Evolutionary conservation across 1,139 yeast species (phyloP).

Genomic region (Blastobotrys capitulatus): DNA sequence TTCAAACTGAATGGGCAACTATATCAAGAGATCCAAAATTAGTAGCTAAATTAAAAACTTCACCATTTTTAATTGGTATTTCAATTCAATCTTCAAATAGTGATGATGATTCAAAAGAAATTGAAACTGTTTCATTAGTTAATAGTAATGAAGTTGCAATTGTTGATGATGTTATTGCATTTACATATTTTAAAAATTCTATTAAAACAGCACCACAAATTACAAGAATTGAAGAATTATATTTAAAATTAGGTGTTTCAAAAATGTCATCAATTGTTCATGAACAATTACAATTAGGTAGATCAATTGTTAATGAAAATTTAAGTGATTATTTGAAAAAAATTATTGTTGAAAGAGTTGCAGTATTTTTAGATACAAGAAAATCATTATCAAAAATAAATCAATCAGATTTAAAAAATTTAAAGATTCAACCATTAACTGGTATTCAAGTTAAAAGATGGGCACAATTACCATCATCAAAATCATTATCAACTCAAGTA

Average conservation of each 20-base stretch:
- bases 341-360: conserved; percentile 27
- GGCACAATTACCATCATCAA: conserved; percentile 20
- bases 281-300: conserved; percentile 23
- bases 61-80: conserved; percentile 32
- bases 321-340: conserved; percentile 14
- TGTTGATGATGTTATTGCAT: conserved; percentile 37
- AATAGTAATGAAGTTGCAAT: conserved; percentile 32
- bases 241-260: conserved; percentile 28
- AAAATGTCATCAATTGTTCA: conserved; percentile 25
- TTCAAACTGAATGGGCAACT: conserved; percentile 28
- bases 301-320: conserved; percentile 10
- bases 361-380: conserved; percentile 31
- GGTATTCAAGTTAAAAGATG: conserved; percentile 26
- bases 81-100: conserved; percentile 15
- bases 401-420: conserved; percentile 15
- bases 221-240: conserved; percentile 30
- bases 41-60: conserved; percentile 26
- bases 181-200: conserved; percentile 32
- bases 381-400: conserved; percentile 15
- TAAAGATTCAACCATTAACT: conserved; percentile 27
- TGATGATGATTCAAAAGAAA: conserved; percentile 17
- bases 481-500: neutral
- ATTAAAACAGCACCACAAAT: conserved; percentile 37
- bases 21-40: conserved; percentile 23
- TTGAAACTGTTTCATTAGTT: conserved; percentile 23